Conservation (phyloP, 768 basidiomycete species). For the Leccinum sublutescens region DNA sequence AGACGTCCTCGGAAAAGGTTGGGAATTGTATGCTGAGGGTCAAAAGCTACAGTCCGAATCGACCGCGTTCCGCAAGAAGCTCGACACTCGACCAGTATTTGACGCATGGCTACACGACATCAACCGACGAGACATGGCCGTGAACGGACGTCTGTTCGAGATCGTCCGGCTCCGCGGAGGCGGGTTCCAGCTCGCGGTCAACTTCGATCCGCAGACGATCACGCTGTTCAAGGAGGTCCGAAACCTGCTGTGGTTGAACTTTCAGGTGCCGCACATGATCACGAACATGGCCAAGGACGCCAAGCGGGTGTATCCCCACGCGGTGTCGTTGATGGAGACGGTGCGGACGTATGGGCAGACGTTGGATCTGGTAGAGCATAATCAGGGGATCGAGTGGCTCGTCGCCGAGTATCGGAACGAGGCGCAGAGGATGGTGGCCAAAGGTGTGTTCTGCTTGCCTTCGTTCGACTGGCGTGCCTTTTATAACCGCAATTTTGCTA, state of each 20-base stretch:
- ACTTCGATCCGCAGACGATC: slow-evolving; percentile 98
- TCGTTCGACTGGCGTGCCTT: background rate
- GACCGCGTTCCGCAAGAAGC: slow-evolving; percentile 89
- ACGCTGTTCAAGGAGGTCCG: slow-evolving; percentile 97
- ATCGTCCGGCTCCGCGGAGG: slow-evolving; percentile 75
- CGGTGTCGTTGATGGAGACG: slow-evolving; percentile 97
- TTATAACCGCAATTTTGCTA: slow-evolving; percentile 28
- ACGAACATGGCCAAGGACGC: slow-evolving; percentile 99
- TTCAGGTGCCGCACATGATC: slow-evolving; percentile 91
- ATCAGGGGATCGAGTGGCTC: slow-evolving; percentile 90
- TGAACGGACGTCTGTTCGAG: slow-evolving; percentile 90
- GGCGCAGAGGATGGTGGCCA: slow-evolving; percentile 87
- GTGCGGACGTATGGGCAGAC: slow-evolving; percentile 98
- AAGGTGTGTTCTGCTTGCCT: slow-evolving; percentile 55
- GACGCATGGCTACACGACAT: slow-evolving; percentile 98
- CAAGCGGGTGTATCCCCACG: slow-evolving; percentile 96
- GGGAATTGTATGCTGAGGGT: slow-evolving; percentile 99
- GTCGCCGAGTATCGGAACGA: slow-evolving; percentile 94
- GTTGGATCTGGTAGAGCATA: slow-evolving; percentile 83
- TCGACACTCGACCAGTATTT: slow-evolving; percentile 90
- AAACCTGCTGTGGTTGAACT: slow-evolving; percentile 92
- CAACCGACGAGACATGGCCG: slow-evolving; percentile 87
- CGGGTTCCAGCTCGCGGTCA: slow-evolving; percentile 86
- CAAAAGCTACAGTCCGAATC: slow-evolving; percentile 95
- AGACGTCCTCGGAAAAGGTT: slow-evolving; percentile 95